Conservation (phyloP, 305 asterid species). For the Solanum hybrid region DNA sequence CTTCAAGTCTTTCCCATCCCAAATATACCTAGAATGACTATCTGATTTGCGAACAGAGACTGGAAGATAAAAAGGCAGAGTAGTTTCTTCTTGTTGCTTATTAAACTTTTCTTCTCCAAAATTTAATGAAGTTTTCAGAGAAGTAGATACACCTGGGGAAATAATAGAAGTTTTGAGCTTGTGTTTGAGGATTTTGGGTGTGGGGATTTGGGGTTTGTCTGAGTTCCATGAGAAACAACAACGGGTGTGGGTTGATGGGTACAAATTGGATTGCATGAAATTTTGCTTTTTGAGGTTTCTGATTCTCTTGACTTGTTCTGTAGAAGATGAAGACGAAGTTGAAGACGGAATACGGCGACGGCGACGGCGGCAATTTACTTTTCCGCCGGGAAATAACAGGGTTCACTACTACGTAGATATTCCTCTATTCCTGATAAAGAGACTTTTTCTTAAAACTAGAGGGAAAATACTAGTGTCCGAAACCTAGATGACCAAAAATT, state of each 20-base stretch:
- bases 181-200: constrained; percentile 24
- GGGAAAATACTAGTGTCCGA: background rate
- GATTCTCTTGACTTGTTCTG: background rate
- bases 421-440: background rate
- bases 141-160: constrained; percentile 34
- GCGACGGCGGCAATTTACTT: background rate
- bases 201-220: constrained; percentile 6
- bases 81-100: constrained; percentile 14
- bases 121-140: constrained; percentile 25
- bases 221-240: constrained; percentile 6
- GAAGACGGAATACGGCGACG: background rate
- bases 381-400: background rate
- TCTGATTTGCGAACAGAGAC: constrained; percentile 44
- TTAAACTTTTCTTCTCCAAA: constrained; percentile 15
- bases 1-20: constrained; percentile 65
- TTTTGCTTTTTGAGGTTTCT: background rate
- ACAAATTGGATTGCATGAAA: constrained; percentile 2
- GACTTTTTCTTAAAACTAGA: background rate
- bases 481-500: background rate
- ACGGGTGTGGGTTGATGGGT: background rate
- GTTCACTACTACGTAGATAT: background rate
- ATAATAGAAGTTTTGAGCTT: constrained; percentile 43
- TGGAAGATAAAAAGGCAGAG: constrained; percentile 30
- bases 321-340: background rate
- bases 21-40: constrained; percentile 47